Conservation (phyloP, 169 alveolate species). For the Neospora caninum region DNA sequence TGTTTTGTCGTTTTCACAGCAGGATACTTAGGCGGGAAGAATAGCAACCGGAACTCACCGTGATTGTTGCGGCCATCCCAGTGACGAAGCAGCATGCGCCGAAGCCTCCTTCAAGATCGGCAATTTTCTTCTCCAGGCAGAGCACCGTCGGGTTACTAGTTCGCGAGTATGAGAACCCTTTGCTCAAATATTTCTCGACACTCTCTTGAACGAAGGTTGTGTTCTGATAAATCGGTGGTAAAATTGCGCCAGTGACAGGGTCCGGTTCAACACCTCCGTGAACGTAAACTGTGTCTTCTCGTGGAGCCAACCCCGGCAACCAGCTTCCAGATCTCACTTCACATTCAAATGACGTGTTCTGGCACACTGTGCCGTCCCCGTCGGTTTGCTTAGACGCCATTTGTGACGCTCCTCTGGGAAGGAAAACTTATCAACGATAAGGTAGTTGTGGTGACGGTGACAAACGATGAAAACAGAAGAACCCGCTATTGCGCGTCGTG, state of each 20-base stretch:
- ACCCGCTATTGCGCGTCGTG: no score
- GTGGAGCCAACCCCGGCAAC: background rate
- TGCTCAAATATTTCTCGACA: conserved; percentile 56
- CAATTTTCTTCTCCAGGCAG: conserved; percentile 72
- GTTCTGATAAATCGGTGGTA: conserved; percentile 74
- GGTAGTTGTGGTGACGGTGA: no score
- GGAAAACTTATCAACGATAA: no score
- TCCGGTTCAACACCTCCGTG: conserved; percentile 66
- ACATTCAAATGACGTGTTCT: background rate
- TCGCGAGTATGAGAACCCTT: conserved; percentile 78
- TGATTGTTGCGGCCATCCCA: conserved; percentile 79
- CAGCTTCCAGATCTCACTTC: conserved; percentile 18
- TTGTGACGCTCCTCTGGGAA: background rate
- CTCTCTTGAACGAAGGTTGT: conserved; percentile 78
- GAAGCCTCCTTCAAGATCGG: conserved; percentile 74
- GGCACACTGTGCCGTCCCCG: background rate
- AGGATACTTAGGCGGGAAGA: background rate
- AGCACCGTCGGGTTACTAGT: conserved; percentile 77
- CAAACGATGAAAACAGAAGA: no score
- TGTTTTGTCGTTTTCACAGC: no score
- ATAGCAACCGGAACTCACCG: conserved; percentile 45
- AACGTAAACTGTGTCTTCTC: conserved; percentile 47
- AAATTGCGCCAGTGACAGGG: conserved; percentile 75
- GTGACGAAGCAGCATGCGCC: conserved; percentile 68
- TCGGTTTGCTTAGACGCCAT: background rate